Base-by-base conservation (phyloP, 106 monocot genomes). In the Hemerocallis citrina region DNA sequence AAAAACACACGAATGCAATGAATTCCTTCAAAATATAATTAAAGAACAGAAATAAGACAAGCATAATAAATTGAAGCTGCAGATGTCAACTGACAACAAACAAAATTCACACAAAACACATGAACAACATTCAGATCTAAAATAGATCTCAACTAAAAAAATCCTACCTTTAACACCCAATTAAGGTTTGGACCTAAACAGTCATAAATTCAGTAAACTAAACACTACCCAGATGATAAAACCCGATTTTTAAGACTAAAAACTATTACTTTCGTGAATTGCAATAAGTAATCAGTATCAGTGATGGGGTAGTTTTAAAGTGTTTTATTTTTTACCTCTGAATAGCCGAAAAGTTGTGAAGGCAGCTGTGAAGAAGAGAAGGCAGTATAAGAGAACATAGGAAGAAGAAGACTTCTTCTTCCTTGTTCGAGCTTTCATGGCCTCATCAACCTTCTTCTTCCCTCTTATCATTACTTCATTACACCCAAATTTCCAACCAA, bases 301-400 rank as follows among this genome's bases (percentile, higher is more conserved):
- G 41, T 41, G 42, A 28, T 28, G 27, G 61, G 61, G 14, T 15
- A 42, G 25, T 1, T 27, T 5, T 19, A 61, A 61, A n/a, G n/a
- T n/a, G n/a, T n/a, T n/a, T n/a, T n/a, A n/a, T n/a, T n/a, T n/a
- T n/a, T 61, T 43, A 70, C 69, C 61, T 60, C 61, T 61, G 23
- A 70, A 61, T 20, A 70, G 49, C 3, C 60, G 60, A 37, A 67
- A 56, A 32, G 55, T 56, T 6, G 67, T 42, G 34, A 67, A 43
- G 29, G 29, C 55, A 33, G 43, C 43, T 17, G 39, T 42, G 29
- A 27, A 44, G 15, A 44, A 67, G 16, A 67, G 67, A 25, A 31
- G 17, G 19, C 35, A 32, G 41, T 55, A 67, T 22, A 55, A 16
- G 35, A 58, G 12, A 7, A 67, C 37, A n/a, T n/a, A n/a, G 23